These are phyloP conservation scores for Trichoderma asperellum DNA, from an alignment of 2,329 filamentous ascomycete species.

Conservation along the genomic window DNA sequence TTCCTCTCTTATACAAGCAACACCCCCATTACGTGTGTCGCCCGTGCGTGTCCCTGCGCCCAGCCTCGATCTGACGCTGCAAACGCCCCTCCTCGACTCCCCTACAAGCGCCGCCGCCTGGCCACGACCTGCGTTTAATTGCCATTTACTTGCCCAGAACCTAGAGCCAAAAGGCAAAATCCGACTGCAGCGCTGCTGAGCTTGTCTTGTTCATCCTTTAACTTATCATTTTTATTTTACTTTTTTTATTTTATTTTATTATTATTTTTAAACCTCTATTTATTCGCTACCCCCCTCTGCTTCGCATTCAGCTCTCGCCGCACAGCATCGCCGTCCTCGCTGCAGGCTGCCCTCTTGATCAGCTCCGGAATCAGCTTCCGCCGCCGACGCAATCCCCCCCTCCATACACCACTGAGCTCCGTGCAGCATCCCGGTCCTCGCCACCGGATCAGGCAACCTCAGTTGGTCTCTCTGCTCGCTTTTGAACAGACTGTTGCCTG, in stretches of 20 bases:
- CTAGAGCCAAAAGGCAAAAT: background rate
- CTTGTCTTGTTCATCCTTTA: slow-evolving; percentile 3
- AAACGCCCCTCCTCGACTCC: slow-evolving; percentile 26
- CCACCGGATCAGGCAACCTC: slow-evolving; percentile 16
- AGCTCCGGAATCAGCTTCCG: slow-evolving; percentile 22
- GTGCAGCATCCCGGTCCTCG: slow-evolving; percentile 19
- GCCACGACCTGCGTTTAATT: background rate
- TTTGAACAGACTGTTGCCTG: background rate
- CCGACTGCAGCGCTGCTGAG: background rate
- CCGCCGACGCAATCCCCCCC: slow-evolving; percentile 20
- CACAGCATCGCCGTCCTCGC: slow-evolving; percentile 15
- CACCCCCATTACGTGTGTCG: slow-evolving; percentile 9
- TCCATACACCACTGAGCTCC: slow-evolving; percentile 18
- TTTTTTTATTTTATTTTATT: background rate
- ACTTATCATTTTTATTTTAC: background rate
- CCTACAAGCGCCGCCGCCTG: background rate
- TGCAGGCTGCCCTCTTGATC: background rate
- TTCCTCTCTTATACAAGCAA: background rate
- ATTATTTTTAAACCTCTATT: background rate
- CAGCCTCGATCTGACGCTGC: slow-evolving; percentile 24
- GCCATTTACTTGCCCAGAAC: background rate
- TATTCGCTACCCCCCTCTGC: background rate
- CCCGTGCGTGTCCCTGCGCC: slow-evolving; percentile 12
- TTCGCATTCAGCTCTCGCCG: slow-evolving; percentile 9
- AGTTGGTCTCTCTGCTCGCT: background rate